These are phyloP conservation scores for Niveomyces coronatus DNA, from an alignment of 2,329 filamentous ascomycete genomes.

Conservation along the genomic window DNA sequence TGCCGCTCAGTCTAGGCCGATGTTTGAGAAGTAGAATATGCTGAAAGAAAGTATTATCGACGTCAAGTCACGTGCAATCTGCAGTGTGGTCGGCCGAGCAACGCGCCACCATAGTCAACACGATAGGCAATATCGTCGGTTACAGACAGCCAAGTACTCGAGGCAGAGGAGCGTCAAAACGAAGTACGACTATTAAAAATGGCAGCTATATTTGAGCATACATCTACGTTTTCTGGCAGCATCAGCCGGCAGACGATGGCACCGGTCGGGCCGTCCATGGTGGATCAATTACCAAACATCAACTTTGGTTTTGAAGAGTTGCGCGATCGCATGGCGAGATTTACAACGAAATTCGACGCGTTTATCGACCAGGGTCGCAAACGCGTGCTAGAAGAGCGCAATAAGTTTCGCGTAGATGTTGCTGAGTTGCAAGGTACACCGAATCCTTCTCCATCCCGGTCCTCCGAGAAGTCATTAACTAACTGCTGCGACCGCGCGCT, in stretches of 20 bases:
- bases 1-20: not conserved
- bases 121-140: slow-evolving; percentile 1
- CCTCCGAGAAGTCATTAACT: not conserved
- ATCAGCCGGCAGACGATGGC: slow-evolving; percentile 47
- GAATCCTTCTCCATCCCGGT: not conserved
- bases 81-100: slow-evolving; percentile 18
- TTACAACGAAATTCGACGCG: slow-evolving; percentile 80
- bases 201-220: slow-evolving; percentile 56
- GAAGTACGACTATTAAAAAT: slow-evolving; percentile 25
- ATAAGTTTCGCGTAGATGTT: slow-evolving; percentile 83
- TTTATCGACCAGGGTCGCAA: slow-evolving; percentile 91
- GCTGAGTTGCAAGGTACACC: slow-evolving; percentile 77
- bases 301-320: slow-evolving; percentile 96
- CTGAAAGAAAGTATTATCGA: too few species aligned
- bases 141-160: not conserved
- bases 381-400: slow-evolving; percentile 82
- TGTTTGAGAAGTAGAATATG: too few species aligned
- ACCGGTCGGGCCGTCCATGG: slow-evolving; percentile 54
- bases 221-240: slow-evolving; percentile 55
- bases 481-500: slow-evolving; percentile 9
- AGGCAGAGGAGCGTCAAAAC: not conserved
- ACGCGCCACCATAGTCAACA: slow-evolving; percentile 16
- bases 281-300: slow-evolving; percentile 72
- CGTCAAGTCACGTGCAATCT: slow-evolving; percentile 8
- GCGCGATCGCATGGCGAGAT: slow-evolving; percentile 88